Base-by-base conservation (phyloP, 2,329 filamentous ascomycete genomes). In the Cadophora gregata region DNA sequence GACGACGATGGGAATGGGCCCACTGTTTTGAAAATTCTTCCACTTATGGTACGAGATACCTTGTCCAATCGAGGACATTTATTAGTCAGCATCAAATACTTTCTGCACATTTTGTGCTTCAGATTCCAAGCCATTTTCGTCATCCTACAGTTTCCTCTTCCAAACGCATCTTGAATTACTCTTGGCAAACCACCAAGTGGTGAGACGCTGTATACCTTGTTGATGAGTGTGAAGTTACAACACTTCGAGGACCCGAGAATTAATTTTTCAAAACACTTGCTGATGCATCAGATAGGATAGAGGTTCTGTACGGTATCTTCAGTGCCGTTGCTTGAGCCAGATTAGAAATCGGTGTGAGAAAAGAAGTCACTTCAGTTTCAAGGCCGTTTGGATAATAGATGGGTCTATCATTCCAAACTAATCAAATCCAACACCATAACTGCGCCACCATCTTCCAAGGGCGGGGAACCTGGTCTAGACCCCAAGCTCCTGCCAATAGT, bases 11-110 rank as follows among this genome's bases (percentile, higher is more conserved):
- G 8, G 7, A 31, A 21, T 36, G 53, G 55, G 33, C 33, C 55
- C 55, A 58, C 55, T 58, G n/a, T 58, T 38, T 38, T 21, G 55
- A 58, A 42, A 38, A 58, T 25, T 53, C 24, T n/a, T n/a, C n/a
- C n/a, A n/a, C n/a, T 53, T 53, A n/a, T 53, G 50, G 50, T n/a
- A 8, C 24, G 50, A 53, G 25, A n/a, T n/a, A n/a, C n/a, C n/a
- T n/a, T n/a, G n/a, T n/a, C n/a, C 48, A 29, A 3, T 19, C 9
- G 50, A 53, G 5, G n/a, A 47, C 8, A 36, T 48, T 24, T 24
- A 48, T 48, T 48, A 48, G 45, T 48, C 45, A 48, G 48, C 48
- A 8, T 36, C 33, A 36, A 12, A 38, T 14, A 38, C 12, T 42
- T 42, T 19, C 38, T 16, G 19, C n/a, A n/a, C n/a, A n/a, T n/a